A percentile compares a stretch with the other conserved stretches of the same genome.
Conservation (phyloP, 1,284 basidiomycete species). For the Heterobasidion parviporum region DNA sequence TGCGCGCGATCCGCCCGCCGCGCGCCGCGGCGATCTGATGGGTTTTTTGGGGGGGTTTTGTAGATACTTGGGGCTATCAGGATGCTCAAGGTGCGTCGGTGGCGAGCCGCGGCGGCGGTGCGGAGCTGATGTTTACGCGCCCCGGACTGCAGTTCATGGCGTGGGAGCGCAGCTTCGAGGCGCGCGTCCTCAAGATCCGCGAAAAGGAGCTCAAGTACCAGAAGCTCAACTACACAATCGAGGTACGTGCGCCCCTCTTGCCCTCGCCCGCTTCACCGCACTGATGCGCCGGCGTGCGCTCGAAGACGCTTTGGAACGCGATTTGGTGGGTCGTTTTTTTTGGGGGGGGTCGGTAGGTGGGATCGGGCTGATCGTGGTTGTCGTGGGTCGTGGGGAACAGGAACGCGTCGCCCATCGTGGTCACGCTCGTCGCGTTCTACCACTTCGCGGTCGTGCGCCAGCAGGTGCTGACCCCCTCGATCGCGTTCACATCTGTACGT, state of each 20-base stretch:
- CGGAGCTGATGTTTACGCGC: neutral
- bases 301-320: conserved; percentile 61
- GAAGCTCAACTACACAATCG: conserved; percentile 79
- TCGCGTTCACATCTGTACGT: conserved; percentile 78
- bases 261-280: neutral
- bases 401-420: conserved; percentile 68
- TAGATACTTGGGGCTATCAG: conserved; percentile 80
- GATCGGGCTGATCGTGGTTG: neutral
- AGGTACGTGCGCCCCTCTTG: conserved; percentile 33
- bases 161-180: conserved; percentile 89
- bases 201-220: conserved; percentile 79
- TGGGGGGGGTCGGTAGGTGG: too few species aligned
- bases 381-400: conserved; percentile 21
- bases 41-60: neutral
- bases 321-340: conserved; percentile 51
- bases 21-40: neutral
- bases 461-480: conserved; percentile 70
- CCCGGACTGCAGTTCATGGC: conserved; percentile 68
- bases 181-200: conserved; percentile 64
- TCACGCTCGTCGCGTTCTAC: conserved; percentile 75
- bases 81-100: conserved; percentile 72
- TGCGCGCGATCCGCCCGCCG: neutral
- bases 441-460: conserved; percentile 72
- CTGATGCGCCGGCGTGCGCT: neutral
- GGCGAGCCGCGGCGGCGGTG: neutral